phyloP scores from a whole-genome alignment of 73 alveolate species.

The Symbiodinium pilosum region DNA sequence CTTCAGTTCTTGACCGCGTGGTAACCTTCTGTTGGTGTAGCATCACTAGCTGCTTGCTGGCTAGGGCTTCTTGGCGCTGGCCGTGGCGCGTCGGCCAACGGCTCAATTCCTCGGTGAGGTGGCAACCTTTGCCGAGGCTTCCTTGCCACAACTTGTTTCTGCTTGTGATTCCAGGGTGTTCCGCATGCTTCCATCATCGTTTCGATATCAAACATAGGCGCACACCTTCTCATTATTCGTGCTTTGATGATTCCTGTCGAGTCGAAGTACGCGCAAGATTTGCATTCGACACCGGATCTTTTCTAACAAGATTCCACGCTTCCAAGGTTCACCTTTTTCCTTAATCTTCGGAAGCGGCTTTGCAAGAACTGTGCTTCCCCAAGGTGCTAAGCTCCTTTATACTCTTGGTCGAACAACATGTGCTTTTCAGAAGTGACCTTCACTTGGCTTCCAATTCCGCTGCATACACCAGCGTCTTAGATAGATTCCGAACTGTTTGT shows the following conservation, averaged over 20 bases:
- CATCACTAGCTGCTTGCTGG: neutral
- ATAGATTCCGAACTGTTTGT: no score
- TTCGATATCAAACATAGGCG: neutral
- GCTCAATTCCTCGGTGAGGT: neutral
- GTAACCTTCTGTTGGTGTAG: neutral
- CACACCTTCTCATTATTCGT: neutral
- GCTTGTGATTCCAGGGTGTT: neutral
- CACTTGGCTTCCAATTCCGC: no score
- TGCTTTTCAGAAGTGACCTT: no score
- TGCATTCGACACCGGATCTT: neutral
- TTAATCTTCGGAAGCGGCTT: no score
- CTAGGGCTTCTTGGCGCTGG: no score
- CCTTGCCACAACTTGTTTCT: neutral
- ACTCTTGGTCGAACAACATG: no score
- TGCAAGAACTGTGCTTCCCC: no score
- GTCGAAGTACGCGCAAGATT: neutral
- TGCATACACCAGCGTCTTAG: no score
- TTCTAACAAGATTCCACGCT: neutral
- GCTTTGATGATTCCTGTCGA: neutral
- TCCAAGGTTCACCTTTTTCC: neutral
- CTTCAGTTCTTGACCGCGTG: no score
- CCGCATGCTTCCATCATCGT: neutral
- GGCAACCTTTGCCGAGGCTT: neutral
- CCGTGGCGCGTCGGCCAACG: no score
- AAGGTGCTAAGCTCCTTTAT: no score